A percentile compares a stretch with the other conserved stretches of the same genome.
These are phyloP conservation scores for Pinus taeda DNA, from an alignment of 75 land plant species.

Conservation along the genomic window DNA sequence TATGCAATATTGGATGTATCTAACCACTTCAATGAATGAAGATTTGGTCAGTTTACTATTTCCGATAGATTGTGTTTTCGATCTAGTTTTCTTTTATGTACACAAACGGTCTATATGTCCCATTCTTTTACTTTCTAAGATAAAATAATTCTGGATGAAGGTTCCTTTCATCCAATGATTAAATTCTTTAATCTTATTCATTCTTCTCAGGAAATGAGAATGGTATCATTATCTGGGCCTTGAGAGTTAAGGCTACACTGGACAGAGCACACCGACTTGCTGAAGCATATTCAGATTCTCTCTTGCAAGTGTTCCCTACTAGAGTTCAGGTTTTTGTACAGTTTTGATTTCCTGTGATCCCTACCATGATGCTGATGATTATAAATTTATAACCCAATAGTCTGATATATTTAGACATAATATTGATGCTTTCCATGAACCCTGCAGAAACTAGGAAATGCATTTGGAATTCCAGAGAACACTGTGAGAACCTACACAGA, in stretches of 20 bases:
- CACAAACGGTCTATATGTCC: background rate
- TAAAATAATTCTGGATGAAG: background rate
- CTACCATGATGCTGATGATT: background rate
- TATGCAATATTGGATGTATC: background rate
- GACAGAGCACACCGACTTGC: conserved; percentile 89
- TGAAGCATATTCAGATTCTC: conserved; percentile 82
- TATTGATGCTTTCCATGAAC: background rate
- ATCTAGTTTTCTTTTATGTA: background rate
- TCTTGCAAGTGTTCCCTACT: conserved; percentile 75
- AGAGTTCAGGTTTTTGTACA: conserved; percentile 63
- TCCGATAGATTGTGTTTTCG: background rate
- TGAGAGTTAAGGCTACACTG: conserved; percentile 90
- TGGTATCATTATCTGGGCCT: conserved; percentile 76
- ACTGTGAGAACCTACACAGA: conserved; percentile 88
- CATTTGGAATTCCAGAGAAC: conserved; percentile 83
- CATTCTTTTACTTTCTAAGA: background rate
- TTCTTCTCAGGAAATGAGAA: conserved; percentile 37
- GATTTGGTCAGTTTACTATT: background rate
- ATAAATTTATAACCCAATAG: background rate
- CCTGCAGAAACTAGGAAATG: conserved; percentile 77
- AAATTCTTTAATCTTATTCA: background rate
- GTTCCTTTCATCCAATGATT: background rate
- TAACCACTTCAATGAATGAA: background rate
- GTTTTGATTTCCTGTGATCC: background rate
- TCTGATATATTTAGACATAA: background rate